Conservation (phyloP, 2,329 filamentous ascomycete genomes). For the Waltergamsia citrina region DNA sequence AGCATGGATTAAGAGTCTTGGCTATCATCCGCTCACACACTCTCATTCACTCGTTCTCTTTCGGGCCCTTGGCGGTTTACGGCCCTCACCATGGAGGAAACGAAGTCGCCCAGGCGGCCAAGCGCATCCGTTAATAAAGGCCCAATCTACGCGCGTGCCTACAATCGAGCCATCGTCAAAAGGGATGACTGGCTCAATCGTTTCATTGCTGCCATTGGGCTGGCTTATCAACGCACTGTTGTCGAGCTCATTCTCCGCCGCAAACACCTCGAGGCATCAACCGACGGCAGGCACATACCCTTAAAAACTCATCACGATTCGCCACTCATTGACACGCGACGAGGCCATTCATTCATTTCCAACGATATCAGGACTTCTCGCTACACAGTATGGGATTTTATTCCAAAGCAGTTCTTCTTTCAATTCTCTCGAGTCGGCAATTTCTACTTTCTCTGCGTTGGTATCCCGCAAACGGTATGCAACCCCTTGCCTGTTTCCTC, state of each 20-base stretch:
- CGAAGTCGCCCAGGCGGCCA: not conserved
- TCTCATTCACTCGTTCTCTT: not conserved
- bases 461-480: constrained; percentile 63
- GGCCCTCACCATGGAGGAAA: constrained; percentile 1
- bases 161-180: not conserved
- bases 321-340: constrained; percentile 38
- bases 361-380: constrained; percentile 71
- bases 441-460: constrained; percentile 79
- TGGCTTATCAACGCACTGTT: constrained; percentile 26
- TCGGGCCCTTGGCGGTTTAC: not conserved
- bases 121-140: not conserved
- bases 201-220: not conserved
- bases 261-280: constrained; percentile 59
- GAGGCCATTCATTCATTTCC: constrained; percentile 38
- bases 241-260: constrained; percentile 48
- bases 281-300: constrained; percentile 53
- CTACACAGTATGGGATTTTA: constrained; percentile 76
- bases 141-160: not conserved
- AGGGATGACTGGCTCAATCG: not conserved
- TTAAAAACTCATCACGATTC: constrained; percentile 26
- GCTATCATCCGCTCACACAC: not conserved
- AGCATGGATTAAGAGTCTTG: no score
- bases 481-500: not conserved
- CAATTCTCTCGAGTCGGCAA: constrained; percentile 83
- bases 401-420: constrained; percentile 76